Base-by-base conservation (phyloP, 129 eudicot species). In the Solidago caesia region DNA sequence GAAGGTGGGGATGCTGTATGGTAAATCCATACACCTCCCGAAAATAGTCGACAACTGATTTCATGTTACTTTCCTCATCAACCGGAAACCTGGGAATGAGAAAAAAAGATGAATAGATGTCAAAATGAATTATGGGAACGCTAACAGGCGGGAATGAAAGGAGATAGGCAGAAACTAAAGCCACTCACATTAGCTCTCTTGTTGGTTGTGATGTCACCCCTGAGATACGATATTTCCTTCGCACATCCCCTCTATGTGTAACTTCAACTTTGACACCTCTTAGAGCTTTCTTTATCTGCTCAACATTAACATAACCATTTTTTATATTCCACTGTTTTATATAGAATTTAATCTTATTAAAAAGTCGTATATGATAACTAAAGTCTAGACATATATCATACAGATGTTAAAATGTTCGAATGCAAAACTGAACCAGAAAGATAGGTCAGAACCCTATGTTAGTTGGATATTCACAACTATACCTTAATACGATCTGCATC, bases 131-230 rank as follows among this genome's bases (percentile, higher is more conserved):
- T 52, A 44, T 39, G 16, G 4, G 5, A 56, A 47, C 39, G 60
- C n/a, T 74, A 48, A 4, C 41, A 11, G 6, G 60, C 29, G 6
- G 11, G 43, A 7, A 67, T 33, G 96, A 71, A 91, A 87, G 45
- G 55, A 44, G 29, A 7, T 44, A 15, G 13, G 15, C 15, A 58
- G 5, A 8, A 75, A 46, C 2, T 26, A 21, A 60, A 63, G 29
- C 63, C 67, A 46, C 81, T 45, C 81, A 88, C 97, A 84, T 86
- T 46, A 91, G 82, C 64, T 91, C 96, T 51, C 87, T 76, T 26
- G 96, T 88, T 44, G 97, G 88, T 73, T 86, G 92, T 64, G 92
- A 82, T 78, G 97, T 88, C 89, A 91, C 79, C 42, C 97, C 97
- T 9, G 87, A 81, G 13, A 91, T 81, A 13, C 96, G 88, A 79